Conservation (phyloP, 306 rosid genomes). For the Inga leiocalycina region DNA sequence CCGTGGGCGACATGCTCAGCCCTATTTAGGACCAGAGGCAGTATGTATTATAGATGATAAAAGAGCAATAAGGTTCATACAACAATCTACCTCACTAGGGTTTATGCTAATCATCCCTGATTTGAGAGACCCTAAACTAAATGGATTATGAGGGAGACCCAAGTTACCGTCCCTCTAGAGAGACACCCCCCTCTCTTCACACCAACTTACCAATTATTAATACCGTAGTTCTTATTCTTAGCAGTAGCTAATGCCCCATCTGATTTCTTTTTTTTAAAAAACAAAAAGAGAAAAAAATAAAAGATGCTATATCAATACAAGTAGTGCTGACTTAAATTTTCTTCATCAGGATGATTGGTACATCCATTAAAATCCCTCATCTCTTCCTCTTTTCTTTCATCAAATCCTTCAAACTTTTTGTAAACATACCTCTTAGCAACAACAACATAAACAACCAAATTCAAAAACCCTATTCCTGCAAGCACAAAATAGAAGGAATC, state of each 20-base stretch:
- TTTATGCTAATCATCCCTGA: no score
- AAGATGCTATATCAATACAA: background rate
- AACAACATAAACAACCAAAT: background rate
- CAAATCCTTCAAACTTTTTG: background rate
- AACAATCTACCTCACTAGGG: no score
- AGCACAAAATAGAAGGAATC: background rate
- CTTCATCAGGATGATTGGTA: background rate
- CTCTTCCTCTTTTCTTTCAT: background rate
- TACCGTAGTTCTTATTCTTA: no score
- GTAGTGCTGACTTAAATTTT: background rate
- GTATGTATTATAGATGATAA: no score
- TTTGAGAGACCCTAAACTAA: no score
- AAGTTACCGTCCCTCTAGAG: no score
- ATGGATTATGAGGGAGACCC: no score
- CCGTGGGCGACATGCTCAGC: no score
- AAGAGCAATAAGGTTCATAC: no score
- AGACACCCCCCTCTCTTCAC: no score
- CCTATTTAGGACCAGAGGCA: no score
- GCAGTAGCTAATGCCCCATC: background rate
- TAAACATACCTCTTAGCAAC: background rate
- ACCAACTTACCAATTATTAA: no score
- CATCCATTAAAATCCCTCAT: background rate
- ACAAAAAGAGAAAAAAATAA: background rate
- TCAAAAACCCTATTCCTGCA: background rate
- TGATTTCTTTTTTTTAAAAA: background rate